These are phyloP conservation scores for Metschnikowia kofuensis DNA, from an alignment of 805 yeast species.

Conservation along the genomic window DNA sequence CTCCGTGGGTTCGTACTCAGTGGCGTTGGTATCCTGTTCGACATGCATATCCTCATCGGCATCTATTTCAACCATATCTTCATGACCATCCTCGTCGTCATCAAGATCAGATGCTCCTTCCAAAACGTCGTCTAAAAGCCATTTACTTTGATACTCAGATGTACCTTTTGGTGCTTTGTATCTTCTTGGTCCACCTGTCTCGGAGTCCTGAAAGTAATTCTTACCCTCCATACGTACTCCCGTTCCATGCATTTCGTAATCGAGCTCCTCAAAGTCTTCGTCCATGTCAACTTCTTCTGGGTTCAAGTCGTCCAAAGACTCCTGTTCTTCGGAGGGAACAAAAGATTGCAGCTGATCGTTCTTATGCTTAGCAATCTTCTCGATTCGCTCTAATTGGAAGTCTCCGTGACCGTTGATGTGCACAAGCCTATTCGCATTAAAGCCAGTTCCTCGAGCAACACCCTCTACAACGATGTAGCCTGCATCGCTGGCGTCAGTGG, in stretches of 20 bases:
- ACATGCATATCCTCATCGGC: constrained; percentile 30
- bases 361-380: constrained; percentile 36
- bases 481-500: constrained; percentile 21
- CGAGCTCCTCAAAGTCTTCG: constrained; percentile 26
- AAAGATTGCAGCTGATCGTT: constrained; percentile 23
- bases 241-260: constrained; percentile 20
- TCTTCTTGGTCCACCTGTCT: constrained; percentile 20
- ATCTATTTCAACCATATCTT: constrained; percentile 34
- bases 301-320: constrained; percentile 57
- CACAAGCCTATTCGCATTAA: constrained; percentile 71
- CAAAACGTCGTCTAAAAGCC: constrained; percentile 62
- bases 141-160: constrained; percentile 72
- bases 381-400: constrained; percentile 69
- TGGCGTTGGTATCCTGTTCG: constrained; percentile 23
- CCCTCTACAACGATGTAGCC: constrained; percentile 68
- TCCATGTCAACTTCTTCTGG: constrained; percentile 53
- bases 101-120: constrained; percentile 44
- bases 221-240: constrained; percentile 61
- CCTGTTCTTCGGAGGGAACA: constrained; percentile 43
- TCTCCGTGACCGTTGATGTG: constrained; percentile 92
- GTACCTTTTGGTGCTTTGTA: constrained; percentile 63
- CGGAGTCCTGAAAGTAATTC: constrained; percentile 39
- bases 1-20: constrained; percentile 45
- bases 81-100: constrained; percentile 32
- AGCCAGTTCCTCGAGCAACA: constrained; percentile 80